Evolutionary conservation across 1,284 basidiomycete species (phyloP), one percentile per base, ranked within the genome.

Genomic region (Irpex sp.): DNA sequence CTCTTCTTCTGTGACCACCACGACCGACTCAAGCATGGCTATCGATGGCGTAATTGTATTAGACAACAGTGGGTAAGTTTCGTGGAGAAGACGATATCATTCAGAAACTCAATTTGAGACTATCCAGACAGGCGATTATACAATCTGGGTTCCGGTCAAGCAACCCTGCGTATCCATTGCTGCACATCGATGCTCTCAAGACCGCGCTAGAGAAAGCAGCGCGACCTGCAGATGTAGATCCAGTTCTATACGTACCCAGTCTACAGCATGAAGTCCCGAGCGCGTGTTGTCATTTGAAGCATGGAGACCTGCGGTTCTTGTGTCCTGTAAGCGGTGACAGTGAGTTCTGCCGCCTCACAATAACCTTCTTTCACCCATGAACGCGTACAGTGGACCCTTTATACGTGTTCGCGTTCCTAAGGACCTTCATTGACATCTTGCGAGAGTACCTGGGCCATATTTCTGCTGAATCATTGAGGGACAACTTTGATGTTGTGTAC

Each of bases 401-500:
- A 28, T 87, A 95, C 59, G 94, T 91, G 3, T 94, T 98, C 71
- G 82, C 93, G 0, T 98, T 97, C 72, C 75, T 98, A 23, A 86
- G 91, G 69, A 86, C 88, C 0, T 94, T 98, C 69, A 77, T 93
- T 55, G 86, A 91, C 55, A 90, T 94, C 51, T 78, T 98, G 45
- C 79, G 82, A 56, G 93, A 96, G 63, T 98, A 98, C 73, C 88
- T 98, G 66, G 93, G 91, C 19, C 80, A 83, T 35, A 75, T 88
- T 18, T 86, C 85, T 9, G 82, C 85, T 19, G 84, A 87, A 6
- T 90, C 86, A 1, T 77, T 98, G 67, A 92, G 89, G 68, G 94
- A 98, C 65, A 94, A 97, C 74, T 97, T 98, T 75, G 96, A 98
- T 71, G 87, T 94, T 49, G 94, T 98, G 9, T 97, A 98, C 73